Base-by-base conservation (phyloP, 257 asterid species). In the Lycium ferocissimum region DNA sequence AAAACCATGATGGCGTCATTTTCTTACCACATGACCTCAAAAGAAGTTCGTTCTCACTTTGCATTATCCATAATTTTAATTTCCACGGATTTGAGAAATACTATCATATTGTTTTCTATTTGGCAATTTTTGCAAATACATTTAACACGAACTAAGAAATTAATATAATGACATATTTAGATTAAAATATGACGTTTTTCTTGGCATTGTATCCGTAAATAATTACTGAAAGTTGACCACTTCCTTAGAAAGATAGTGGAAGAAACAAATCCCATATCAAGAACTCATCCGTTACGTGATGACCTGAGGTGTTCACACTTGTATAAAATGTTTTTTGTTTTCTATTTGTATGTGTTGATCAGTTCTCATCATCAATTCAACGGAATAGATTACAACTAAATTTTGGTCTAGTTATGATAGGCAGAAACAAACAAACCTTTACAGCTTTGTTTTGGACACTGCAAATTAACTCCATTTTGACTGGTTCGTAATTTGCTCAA, bases 381-480 rank as follows among this genome's bases (percentile, higher is more conserved):
- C 26, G 2, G 4, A 76, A 12, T 20, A 49, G 12, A 73, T 72
- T 72, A 18, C 33, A 26, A 26, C 26, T 45, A 22, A 33, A 18
- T 84, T 59, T 62, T 26, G 15, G n/a, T 75, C 10, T 7, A 7
- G 53, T 35, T 49, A 43, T 38, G 63, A 40, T 54, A 18, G 70
- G 7, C 58, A 67, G 33, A 79, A 9, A 10, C 33, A 43, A 49
- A 22, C n/a, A 22, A 71, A 83, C 12, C 56, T 7, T 49, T 75
- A 17, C 37, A 53, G 59, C 53, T 57, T 67, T 47, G 18, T 18
- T 83, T 84, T 86, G 89, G 83, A 83, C 37, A 33, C 7, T 33
- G 59, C 33, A 57, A 67, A 76, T 67, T 83, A 83, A 82, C 80
- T 57, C 35, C 65, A 2, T 22, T 59, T 83, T 87, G 85, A 85